phyloP scores from a whole-genome alignment of 352 stramenopile species.

The Lagenidium sp. region DNA sequence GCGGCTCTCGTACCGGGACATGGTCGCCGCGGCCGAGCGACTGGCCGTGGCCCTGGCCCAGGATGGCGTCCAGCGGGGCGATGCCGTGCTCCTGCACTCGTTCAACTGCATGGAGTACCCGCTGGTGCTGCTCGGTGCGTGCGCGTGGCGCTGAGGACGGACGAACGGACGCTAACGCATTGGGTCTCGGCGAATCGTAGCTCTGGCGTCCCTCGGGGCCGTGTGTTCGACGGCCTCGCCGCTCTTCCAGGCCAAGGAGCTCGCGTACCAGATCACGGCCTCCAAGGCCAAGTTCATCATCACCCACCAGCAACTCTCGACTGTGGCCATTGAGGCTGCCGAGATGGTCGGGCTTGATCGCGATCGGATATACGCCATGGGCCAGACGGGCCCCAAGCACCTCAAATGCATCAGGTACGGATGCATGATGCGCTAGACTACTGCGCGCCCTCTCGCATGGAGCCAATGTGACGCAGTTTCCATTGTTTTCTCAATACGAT shows the following conservation, averaged over 20 bases:
- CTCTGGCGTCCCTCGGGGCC: constrained; percentile 35
- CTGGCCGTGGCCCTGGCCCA: constrained; percentile 35
- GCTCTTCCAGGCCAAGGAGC: constrained; percentile 35
- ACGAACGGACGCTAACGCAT: too few species aligned
- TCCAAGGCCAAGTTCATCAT: constrained; percentile 43
- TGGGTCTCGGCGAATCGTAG: constrained; percentile 7
- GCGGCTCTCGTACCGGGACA: constrained; percentile 33
- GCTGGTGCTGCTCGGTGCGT: constrained; percentile 32
- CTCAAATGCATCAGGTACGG: constrained; percentile 49
- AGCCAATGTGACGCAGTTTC: too few species aligned
- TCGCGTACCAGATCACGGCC: constrained; percentile 35
- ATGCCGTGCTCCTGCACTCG: constrained; percentile 47
- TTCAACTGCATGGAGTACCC: constrained; percentile 66
- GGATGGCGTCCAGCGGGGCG: constrained; percentile 38
- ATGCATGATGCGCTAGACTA: too few species aligned
- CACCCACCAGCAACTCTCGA: constrained; percentile 35
- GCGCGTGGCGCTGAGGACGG: too few species aligned
- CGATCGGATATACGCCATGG: constrained; percentile 40
- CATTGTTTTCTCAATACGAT: constrained; percentile 4
- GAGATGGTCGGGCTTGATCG: constrained; percentile 16
- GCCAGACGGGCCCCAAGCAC: constrained; percentile 8
- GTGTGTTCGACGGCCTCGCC: constrained; percentile 47
- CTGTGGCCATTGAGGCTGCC: constrained; percentile 30
- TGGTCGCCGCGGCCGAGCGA: constrained; percentile 22
- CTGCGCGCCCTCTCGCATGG: too few species aligned